Evolutionary conservation across 345 rosid genomes (phyloP), one percentile per base, ranked within the genome.

Genomic region (Durio zibethinus): DNA sequence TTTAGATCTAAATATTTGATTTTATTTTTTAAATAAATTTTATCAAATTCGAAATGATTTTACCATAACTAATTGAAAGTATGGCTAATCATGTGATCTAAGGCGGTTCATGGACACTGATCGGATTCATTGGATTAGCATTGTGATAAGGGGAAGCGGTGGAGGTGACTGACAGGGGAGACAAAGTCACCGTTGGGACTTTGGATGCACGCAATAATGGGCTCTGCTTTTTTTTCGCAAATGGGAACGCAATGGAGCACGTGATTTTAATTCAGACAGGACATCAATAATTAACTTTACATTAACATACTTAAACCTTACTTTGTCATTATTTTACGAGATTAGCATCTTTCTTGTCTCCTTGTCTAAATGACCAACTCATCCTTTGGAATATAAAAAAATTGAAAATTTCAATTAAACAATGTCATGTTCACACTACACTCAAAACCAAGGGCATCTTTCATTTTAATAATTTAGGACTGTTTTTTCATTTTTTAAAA

Each of bases 191-290:
- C 54, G 7, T 5, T 50, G 31, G 14, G 61, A 4, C 23, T 54
- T 21, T 21, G 18, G 63, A 21, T 56, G 31, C 61, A 23, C 4
- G 63, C 29, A 57, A 21, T 25, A 57, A 23, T 60, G 35, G 18
- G 20, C 64, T 60, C 18, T 27, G 61, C 31, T 56, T 10, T 56
- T 23, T 54, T 56, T 23, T 56, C 2, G 16, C 10, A 23, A 57
- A 23, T 57, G 16, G 5, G 31, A 7, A 25, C 8, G 21, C 42
- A 47, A 70, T 48, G 40, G 23, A 48, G 10, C 77, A 75, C 59
- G 69, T 75, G 77, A 27, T 60, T 42, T 61, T 29, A 25, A 61
- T 75, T 42, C 57, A 40, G 40, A 75, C 69, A 27, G 23, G 77
- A 31, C 60, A 48, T 18, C 38, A 18, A 18, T 48, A 25, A 14